Evolutionary conservation across 495 filamentous ascomycete species (phyloP).

Genomic region (Staphylotrichum tortipilum): DNA sequence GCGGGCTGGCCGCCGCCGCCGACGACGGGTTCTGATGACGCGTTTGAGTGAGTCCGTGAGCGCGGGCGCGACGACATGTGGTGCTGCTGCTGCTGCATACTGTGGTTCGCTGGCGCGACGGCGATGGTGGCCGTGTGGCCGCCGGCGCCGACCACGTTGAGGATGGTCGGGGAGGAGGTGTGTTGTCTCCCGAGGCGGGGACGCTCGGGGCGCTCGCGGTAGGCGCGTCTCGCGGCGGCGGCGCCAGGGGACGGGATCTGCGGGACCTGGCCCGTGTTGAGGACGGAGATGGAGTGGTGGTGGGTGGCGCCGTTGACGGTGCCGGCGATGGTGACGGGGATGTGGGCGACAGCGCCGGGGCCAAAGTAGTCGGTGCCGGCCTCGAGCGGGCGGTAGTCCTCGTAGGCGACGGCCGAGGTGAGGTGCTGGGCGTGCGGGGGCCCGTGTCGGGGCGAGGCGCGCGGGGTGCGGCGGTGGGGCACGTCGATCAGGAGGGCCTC

Average conservation of each 20-base stretch:
- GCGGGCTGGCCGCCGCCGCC: constrained; percentile 19
- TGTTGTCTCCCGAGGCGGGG: constrained; percentile 60
- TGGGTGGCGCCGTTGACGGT: constrained; percentile 30
- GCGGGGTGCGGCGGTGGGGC: constrained; percentile 70
- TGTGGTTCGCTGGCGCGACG: constrained; percentile 18
- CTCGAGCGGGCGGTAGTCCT: constrained; percentile 61
- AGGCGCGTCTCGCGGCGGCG: constrained; percentile 38
- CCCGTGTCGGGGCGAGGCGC: constrained; percentile 58
- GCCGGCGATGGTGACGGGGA: constrained; percentile 25
- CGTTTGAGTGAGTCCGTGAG: constrained; percentile 45
- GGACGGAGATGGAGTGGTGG: constrained; percentile 70
- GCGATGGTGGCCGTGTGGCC: constrained; percentile 16
- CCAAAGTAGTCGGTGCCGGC: constrained; percentile 82
- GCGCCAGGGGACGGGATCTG: constrained; percentile 79
- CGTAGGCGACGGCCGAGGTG: constrained; percentile 48
- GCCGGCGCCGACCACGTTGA: constrained; percentile 28
- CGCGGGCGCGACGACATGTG: constrained; percentile 27
- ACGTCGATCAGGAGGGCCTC: constrained; percentile 91
- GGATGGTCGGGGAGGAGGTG: constrained; percentile 72
- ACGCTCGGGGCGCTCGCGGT: constrained; percentile 37
- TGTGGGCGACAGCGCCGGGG: constrained; percentile 58
- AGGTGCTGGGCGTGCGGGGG: constrained; percentile 37
- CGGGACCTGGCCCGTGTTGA: constrained; percentile 72
- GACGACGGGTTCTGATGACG: constrained; percentile 38
- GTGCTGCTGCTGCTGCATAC: constrained; percentile 28